Evolutionary conservation across 495 filamentous ascomycete genomes (phyloP), one percentile per base, ranked within the genome.

Genomic region (Penicillium samsonianum): DNA sequence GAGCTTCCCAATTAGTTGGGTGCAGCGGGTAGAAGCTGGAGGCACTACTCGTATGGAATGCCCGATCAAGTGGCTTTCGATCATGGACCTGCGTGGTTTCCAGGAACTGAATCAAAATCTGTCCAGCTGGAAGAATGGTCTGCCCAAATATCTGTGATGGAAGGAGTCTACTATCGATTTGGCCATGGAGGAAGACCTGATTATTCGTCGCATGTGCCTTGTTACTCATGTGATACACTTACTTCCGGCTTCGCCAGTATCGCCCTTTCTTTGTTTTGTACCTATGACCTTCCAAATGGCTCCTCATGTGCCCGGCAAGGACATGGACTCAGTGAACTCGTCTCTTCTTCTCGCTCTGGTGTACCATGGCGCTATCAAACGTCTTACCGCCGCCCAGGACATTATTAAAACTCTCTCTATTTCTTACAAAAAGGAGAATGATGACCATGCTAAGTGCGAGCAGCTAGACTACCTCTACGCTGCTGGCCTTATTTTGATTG

Each of bases 171-270:
- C 0, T 1, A 28, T 51, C 23, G 14, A 6, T 1, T 28, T 28
- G 9, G 19, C 6, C 14, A 17, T n/a, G 20, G 16, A 33, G 9
- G 19, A 57, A 1, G 49, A 61, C 23, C 55, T 48, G 0, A 41
- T 57, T 2, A 51, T 56, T 20, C 61, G 35, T 22, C 61, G 64
- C 10, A 48, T 64, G 31, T 48, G 58, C n/a, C 31, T 50, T 17
- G 17, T 59, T 10, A 52, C 60, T 9, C 61, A 53, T 49, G 16
- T 61, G 61, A 26, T 59, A 59, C 26, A 25, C 59, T 5, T 67
- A 59, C 23, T 25, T 67, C 33, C 60, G 58, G 12, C 48, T 67
- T n/a, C 61, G 64, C 22, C 51, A 57, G 2, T 59, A 57, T 38
- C 54, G 64, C 9, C 61, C 64, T 0, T 48, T 61, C 2, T 25